Evolutionary conservation across 768 basidiomycete species (phyloP), one percentile per base, ranked within the genome.

Genomic region (Termitomyces sp.): DNA sequence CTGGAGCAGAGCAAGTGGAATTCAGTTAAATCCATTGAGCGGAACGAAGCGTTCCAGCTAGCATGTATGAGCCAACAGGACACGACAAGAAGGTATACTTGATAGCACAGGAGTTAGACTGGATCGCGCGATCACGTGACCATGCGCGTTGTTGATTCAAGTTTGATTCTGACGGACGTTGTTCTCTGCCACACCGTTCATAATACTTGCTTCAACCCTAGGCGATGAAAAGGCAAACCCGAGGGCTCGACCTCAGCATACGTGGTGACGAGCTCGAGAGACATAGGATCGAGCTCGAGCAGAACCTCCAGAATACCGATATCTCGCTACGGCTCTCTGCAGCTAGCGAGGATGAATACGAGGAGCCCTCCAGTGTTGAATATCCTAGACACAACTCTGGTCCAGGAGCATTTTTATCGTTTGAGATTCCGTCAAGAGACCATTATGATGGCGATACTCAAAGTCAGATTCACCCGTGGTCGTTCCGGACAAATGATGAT

Each of bases 221-320:
- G 42, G 67, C 65, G 60, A 79, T 79, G 79, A 74, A 72, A 65
- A 71, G 72, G 67, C 76, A 72, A 42, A 60, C 71, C 60, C 73
- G 64, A 72, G 74, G 71, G 63, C 66, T 77, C 49, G 77, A 79
- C 67, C 69, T 77, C 60, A 75, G 73, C 76, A 92, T 92, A 57
- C 79, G 68, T 8, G 87, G 86, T 60, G 91, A 93, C 70, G 83
- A 86, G 74, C 85, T 87, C 67, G 92, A 94, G 72, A 80, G 87
- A 37, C 72, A 87, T 70, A 86, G 92, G 63, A 88, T 91, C 56
- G 84, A 84, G 70, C 88, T 94, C 55, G 92, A 94, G 74, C 79
- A 86, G 69, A 88, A 90, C 68, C 81, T 94, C 60, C 86, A 88
- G 68, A 79, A 86, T 71, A 87, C 87, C 17, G 86, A 90, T 67